Conservation (phyloP, 176 grass and related monocot species). For the Aegilops tauschii region DNA sequence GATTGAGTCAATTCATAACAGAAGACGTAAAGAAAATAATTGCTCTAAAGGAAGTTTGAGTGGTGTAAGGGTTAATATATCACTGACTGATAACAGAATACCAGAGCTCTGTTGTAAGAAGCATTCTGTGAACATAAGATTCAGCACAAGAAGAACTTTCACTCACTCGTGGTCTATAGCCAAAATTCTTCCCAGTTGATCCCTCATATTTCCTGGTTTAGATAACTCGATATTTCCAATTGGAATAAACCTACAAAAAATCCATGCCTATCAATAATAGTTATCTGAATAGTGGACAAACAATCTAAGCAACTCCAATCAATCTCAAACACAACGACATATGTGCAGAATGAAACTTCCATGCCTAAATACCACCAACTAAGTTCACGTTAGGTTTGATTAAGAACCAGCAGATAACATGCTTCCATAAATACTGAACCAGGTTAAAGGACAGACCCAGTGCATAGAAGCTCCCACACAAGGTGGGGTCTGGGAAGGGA, state of each 20-base stretch:
- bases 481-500: too few species aligned
- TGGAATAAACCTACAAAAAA: slow-evolving; percentile 77
- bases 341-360: slow-evolving; percentile 12
- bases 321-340: slow-evolving; percentile 16
- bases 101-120: background rate
- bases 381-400: background rate
- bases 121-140: background rate
- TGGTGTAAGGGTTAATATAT: background rate
- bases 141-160: slow-evolving; percentile 12
- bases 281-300: slow-evolving; percentile 20
- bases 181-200: slow-evolving; percentile 87
- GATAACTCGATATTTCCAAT: slow-evolving; percentile 85
- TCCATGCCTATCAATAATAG: slow-evolving; percentile 10
- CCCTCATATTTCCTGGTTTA: slow-evolving; percentile 78
- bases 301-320: slow-evolving; percentile 5
- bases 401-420: slow-evolving; percentile 24
- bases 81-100: background rate
- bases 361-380: background rate
- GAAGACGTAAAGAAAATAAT: background rate
- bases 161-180: slow-evolving; percentile 85
- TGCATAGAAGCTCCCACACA: too few species aligned
- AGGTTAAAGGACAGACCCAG: too few species aligned
- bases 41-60: background rate
- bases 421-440: slow-evolving; percentile 17
- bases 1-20: slow-evolving; percentile 1